phyloP scores from a whole-genome alignment of 257 asterid species.

The Phtheirospermum japonicum region DNA sequence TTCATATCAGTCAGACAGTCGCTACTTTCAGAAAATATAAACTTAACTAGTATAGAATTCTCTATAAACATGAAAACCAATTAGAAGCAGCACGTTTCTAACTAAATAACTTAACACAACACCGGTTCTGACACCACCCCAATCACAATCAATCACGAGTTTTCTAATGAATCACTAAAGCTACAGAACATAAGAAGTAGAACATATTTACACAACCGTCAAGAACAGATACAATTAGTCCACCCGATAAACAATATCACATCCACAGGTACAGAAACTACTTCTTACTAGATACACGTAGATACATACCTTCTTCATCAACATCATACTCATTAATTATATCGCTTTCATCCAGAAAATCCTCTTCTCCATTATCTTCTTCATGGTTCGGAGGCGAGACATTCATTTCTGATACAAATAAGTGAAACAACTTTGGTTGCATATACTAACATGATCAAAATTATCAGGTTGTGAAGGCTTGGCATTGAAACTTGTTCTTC shows the following conservation, averaged over 20 bases:
- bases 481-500: no score
- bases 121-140: no score
- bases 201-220: not conserved
- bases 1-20: not conserved
- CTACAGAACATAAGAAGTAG: no score
- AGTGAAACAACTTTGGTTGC: conserved; percentile 3
- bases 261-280: conserved; percentile 3
- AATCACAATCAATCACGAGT: no score
- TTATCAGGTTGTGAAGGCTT: no score
- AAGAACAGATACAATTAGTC: not conserved
- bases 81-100: conserved; percentile 2
- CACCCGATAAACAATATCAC: not conserved
- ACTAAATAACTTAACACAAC: no score
- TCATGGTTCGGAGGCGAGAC: conserved; percentile 26
- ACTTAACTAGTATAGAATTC: not conserved
- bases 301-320: conserved; percentile 72
- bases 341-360: conserved; percentile 62
- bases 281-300: not conserved
- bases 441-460: not conserved
- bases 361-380: conserved; percentile 44
- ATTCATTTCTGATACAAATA: conserved; percentile 34
- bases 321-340: conserved; percentile 56
- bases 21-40: not conserved
- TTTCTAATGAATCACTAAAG: conserved; percentile 3
- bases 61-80: conserved; percentile 13